These are phyloP conservation scores for Chytridium lagenaria DNA, from an alignment of 371 early-diverging fungal species.

Conservation along the genomic window DNA sequence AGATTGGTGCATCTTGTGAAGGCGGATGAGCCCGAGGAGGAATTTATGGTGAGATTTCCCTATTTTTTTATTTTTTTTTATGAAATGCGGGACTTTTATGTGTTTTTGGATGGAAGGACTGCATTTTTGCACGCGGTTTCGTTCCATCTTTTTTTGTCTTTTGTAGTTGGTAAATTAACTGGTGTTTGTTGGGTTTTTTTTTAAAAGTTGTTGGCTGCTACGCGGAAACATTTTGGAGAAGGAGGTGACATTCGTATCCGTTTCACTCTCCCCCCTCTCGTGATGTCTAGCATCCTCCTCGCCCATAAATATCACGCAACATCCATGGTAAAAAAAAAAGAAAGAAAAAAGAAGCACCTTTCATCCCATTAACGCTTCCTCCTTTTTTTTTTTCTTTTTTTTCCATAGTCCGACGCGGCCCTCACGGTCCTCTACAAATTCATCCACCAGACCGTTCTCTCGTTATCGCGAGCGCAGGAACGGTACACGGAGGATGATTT, in stretches of 20 bases:
- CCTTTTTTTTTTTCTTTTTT: too few species aligned
- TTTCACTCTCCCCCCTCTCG: constrained; percentile 87
- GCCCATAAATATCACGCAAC: constrained; percentile 56
- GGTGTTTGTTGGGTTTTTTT: constrained; percentile 16
- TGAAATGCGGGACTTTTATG: not conserved
- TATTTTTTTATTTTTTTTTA: constrained; percentile 1
- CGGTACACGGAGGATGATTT: constrained; percentile 49
- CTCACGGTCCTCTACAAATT: constrained; percentile 72
- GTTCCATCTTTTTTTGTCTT: too few species aligned
- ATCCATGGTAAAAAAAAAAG: too few species aligned
- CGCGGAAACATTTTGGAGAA: constrained; percentile 81
- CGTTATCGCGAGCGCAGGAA: constrained; percentile 54
- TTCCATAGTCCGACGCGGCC: too few species aligned
- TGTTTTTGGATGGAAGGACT: too few species aligned
- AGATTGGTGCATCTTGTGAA: constrained; percentile 82
- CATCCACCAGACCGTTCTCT: constrained; percentile 76
- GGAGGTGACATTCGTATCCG: constrained; percentile 83
- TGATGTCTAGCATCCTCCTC: constrained; percentile 74
- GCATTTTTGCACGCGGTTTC: not conserved
- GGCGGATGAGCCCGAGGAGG: constrained; percentile 67
- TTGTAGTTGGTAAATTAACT: too few species aligned
- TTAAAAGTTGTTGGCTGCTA: constrained; percentile 73
- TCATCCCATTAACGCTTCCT: too few species aligned
- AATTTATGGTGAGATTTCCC: constrained; percentile 75
- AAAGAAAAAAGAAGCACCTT: too few species aligned